A percentile compares a stretch with the other conserved stretches of the same genome.
Conservation (phyloP, 2,329 filamentous ascomycete species). For the Monosporascus sp. region DNA sequence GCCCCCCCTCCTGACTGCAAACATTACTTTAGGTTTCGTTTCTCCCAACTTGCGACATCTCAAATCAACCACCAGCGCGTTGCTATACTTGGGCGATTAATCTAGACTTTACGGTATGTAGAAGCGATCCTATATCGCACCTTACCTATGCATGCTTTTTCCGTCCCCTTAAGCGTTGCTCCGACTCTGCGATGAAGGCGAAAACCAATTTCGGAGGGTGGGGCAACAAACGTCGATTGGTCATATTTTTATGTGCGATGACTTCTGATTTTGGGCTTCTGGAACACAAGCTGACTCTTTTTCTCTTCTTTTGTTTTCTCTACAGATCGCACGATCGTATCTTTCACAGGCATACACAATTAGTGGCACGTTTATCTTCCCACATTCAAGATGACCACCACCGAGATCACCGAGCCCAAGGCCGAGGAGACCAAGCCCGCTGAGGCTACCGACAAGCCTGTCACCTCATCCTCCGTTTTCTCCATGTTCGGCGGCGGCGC, state of each 20-base stretch:
- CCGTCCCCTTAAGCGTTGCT: not conserved
- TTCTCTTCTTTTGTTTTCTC: not conserved
- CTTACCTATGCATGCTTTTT: not conserved
- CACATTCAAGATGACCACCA: conserved; percentile 40
- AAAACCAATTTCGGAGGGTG: not conserved
- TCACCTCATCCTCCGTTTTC: conserved; percentile 69
- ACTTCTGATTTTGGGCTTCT: not conserved
- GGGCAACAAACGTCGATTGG: not conserved
- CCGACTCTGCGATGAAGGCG: not conserved
- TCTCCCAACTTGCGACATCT: too few species aligned
- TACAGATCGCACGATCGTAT: not conserved
- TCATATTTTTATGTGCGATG: not conserved
- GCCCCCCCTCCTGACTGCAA: not conserved
- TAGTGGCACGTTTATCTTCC: conserved; percentile 1
- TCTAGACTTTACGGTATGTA: not conserved
- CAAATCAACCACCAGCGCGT: not conserved
- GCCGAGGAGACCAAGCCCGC: conserved; percentile 44
- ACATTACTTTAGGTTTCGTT: not conserved
- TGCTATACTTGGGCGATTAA: not conserved
- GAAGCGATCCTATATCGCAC: too few species aligned
- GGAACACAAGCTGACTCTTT: not conserved
- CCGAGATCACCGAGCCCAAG: conserved; percentile 51
- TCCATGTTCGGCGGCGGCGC: conserved; percentile 98
- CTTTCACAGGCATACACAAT: not conserved
- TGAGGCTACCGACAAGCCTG: conserved; percentile 33